Evolutionary conservation across 2,329 filamentous ascomycete genomes (phyloP).

Genomic region (Fusarium subglutinans): DNA sequence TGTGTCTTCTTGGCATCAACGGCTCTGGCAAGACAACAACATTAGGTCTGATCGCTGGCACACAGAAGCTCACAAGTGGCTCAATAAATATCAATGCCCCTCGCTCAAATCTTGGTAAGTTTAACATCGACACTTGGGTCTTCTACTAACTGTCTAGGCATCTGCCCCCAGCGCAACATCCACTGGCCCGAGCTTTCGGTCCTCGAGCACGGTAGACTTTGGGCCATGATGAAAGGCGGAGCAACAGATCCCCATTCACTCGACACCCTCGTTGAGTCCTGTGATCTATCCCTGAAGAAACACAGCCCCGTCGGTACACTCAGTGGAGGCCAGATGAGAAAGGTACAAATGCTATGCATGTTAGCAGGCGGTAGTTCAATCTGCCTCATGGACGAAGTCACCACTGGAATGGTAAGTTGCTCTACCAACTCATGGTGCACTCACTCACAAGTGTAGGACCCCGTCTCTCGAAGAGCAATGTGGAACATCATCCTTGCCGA

Average conservation of each 20-base stretch:
- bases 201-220: not conserved
- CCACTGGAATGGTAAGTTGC: constrained; percentile 53
- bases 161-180: constrained; percentile 17
- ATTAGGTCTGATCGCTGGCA: constrained; percentile 80
- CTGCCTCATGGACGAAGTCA: constrained; percentile 62
- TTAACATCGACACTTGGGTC: constrained; percentile 4
- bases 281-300: constrained; percentile 77
- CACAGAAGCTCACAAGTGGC: constrained; percentile 54
- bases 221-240: constrained; percentile 4
- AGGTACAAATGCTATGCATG: constrained; percentile 89
- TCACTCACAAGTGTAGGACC: constrained; percentile 70
- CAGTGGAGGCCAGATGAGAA: constrained; percentile 86
- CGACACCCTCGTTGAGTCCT: constrained; percentile 65
- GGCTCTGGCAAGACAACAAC: constrained; percentile 86
- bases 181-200: constrained; percentile 17
- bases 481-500: constrained; percentile 88
- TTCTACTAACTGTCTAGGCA: not conserved
- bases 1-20: constrained; percentile 82
- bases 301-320: constrained; percentile 74
- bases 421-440: rapidly evolving
- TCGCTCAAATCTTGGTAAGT: not conserved
- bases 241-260: not conserved
- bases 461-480: constrained; percentile 80
- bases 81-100: not conserved
- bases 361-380: constrained; percentile 77